phyloP scores from a whole-genome alignment of 2,329 filamentous ascomycete species.

The Fusarium chuoi region DNA sequence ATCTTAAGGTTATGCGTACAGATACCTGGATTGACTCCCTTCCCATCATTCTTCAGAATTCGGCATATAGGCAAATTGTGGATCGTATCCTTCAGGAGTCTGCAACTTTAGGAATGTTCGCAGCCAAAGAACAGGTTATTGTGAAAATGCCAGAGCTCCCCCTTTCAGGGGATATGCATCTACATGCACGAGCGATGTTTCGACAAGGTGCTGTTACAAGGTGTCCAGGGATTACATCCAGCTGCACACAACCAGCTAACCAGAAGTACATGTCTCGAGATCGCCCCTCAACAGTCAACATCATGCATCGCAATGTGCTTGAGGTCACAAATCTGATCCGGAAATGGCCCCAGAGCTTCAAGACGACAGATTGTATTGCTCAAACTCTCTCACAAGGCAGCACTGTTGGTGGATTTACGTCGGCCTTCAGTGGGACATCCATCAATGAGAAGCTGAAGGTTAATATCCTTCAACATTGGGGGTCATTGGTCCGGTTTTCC shows the following conservation, averaged over 20 bases:
- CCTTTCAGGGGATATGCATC: conserved; percentile 22
- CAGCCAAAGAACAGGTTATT: conserved; percentile 18
- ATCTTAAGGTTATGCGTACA: conserved; percentile 49
- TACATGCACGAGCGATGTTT: conserved; percentile 29
- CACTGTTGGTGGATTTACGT: conserved; percentile 32
- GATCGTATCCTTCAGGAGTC: conserved; percentile 47
- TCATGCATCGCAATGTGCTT: conserved; percentile 38
- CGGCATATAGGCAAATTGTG: conserved; percentile 49
- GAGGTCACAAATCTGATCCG: conserved; percentile 30
- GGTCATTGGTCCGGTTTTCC: conserved; percentile 24
- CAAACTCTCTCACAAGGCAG: conserved; percentile 22
- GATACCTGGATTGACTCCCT: conserved; percentile 46
- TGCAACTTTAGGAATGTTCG: conserved; percentile 37
- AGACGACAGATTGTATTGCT: conserved; percentile 31
- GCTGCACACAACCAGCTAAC: conserved; percentile 7
- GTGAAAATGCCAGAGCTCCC: conserved; percentile 6
- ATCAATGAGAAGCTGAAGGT: conserved; percentile 35
- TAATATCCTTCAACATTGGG: conserved; percentile 35
- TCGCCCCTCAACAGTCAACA: conserved; percentile 30
- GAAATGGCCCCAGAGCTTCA: conserved; percentile 30
- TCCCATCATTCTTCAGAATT: conserved; percentile 49
- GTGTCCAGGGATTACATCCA: conserved; percentile 5
- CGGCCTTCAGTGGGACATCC: conserved; percentile 24
- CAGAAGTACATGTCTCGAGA: conserved; percentile 33
- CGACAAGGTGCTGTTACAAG: conserved; percentile 34